These are phyloP conservation scores for Colletotrichum lindemuthianum DNA, from an alignment of 2,329 filamentous ascomycete species.

Conservation along the genomic window DNA sequence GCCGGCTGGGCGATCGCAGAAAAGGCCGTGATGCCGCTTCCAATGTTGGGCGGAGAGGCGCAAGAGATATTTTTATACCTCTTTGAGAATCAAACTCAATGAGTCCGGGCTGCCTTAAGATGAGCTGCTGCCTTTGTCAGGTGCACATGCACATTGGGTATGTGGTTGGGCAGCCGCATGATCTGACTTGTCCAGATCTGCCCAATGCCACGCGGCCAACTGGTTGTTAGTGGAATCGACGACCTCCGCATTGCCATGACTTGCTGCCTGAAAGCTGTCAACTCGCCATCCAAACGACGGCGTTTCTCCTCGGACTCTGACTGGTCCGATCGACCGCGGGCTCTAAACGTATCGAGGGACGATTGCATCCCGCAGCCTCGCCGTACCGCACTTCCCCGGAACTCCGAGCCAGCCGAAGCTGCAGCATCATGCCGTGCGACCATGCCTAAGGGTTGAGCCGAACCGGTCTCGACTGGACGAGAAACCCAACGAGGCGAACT, in stretches of 20 bases:
- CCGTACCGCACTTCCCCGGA: conserved; percentile 3
- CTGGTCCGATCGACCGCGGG: not conserved
- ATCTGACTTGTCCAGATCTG: conserved; percentile 2
- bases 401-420: conserved; percentile 20
- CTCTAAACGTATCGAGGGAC: conserved; percentile 9
- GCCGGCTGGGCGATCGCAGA: conserved; percentile 57
- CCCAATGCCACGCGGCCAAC: conserved; percentile 2
- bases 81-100: conserved; percentile 46
- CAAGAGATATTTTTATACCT: conserved; percentile 64
- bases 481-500: conserved; percentile 22
- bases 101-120: not conserved
- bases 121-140: no score
- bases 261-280: conserved; percentile 12
- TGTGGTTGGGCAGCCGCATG: conserved; percentile 8
- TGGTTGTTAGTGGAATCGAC: not conserved
- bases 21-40: conserved; percentile 54
- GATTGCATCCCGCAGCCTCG: conserved; percentile 13
- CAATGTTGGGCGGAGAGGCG: conserved; percentile 54
- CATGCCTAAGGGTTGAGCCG: conserved; percentile 3
- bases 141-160: not conserved
- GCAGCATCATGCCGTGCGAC: conserved; percentile 14
- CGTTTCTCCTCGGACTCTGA: not conserved
- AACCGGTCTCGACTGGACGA: conserved; percentile 14
- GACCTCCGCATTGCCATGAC: not conserved
- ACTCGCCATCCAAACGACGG: not conserved